Evolutionary conservation across 306 rosid species (phyloP).

Genomic region (Quillaja saponaria): DNA sequence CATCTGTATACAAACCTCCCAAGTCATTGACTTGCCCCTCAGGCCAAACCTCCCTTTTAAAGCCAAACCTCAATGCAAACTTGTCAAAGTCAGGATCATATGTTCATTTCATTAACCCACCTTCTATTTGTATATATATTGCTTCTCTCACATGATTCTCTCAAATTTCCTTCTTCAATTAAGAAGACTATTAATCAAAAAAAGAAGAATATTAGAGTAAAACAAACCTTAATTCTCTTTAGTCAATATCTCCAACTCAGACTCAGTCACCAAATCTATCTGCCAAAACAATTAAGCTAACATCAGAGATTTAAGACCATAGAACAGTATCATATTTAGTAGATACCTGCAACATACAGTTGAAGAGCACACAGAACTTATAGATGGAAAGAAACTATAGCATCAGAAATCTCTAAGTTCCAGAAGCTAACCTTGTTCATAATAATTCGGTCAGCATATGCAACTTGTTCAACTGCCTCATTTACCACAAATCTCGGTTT

Average conservation of each 20-base stretch:
- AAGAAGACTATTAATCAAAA: conserved; percentile 7
- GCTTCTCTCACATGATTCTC: background rate
- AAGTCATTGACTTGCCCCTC: too few relatives aligned
- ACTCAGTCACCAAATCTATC: conserved; percentile 73
- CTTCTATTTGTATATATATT: background rate
- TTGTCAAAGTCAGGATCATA: background rate
- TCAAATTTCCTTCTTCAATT: conserved; percentile 3
- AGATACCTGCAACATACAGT: background rate
- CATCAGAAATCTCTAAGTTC: conserved; percentile 17
- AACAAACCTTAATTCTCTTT: conserved; percentile 68
- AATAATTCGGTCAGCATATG: conserved; percentile 86
- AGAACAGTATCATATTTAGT: background rate
- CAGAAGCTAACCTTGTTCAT: conserved; percentile 69
- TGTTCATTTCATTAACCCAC: conserved; percentile 24
- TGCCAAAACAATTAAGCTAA: conserved; percentile 43
- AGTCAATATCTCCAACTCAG: conserved; percentile 62
- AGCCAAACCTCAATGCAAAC: too few relatives aligned
- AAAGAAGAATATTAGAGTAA: conserved; percentile 3
- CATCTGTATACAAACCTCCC: too few relatives aligned
- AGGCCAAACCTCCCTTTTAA: too few relatives aligned
- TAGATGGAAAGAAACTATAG: conserved; percentile 8
- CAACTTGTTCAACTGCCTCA: conserved; percentile 92
- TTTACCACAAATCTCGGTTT: conserved; percentile 96
- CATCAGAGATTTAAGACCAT: conserved; percentile 10
- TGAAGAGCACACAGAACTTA: conserved; percentile 1